A percentile compares a stretch with the other conserved stretches of the same genome.
Evolutionary conservation across 345 rosid genomes (phyloP).

Genomic region (Gossypium arboreum): DNA sequence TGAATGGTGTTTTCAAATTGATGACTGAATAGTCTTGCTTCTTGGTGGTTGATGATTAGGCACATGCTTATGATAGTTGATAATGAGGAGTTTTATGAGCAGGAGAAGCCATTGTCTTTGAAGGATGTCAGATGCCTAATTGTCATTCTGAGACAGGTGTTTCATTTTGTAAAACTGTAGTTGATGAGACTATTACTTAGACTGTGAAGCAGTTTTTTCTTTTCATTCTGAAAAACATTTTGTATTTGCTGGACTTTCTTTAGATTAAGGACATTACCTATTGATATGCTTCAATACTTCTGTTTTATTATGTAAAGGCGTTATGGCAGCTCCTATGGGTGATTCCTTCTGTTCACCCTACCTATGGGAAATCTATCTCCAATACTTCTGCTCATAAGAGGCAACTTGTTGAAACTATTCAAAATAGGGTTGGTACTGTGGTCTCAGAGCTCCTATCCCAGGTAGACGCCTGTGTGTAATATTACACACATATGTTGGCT

Average conservation of each 20-base stretch:
- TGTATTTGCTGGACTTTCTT: conserved; percentile 4
- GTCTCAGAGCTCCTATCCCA: conserved; percentile 91
- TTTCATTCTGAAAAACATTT: background rate
- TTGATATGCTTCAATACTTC: background rate
- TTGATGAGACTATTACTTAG: background rate
- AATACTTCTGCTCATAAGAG: conserved; percentile 35
- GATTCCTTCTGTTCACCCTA: conserved; percentile 53
- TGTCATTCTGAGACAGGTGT: conserved; percentile 83
- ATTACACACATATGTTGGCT: background rate
- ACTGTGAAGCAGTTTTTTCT: background rate
- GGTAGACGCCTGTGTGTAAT: conserved; percentile 42
- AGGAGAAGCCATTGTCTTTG: conserved; percentile 82
- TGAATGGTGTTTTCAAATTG: conserved; percentile 8
- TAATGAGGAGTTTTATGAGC: conserved; percentile 96
- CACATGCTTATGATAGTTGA: conserved; percentile 95
- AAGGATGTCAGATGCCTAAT: conserved; percentile 70
- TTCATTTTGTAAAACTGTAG: conserved; percentile 1
- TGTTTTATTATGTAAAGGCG: conserved; percentile 39
- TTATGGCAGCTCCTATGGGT: conserved; percentile 95
- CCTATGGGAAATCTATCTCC: conserved; percentile 41
- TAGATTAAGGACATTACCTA: conserved; percentile 1
- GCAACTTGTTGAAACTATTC: conserved; percentile 58
- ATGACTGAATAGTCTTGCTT: conserved; percentile 6
- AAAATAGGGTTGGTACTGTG: conserved; percentile 63
- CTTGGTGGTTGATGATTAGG: conserved; percentile 52